Percentiles rank a stretch among this genome's conserved stretches.
These are phyloP conservation scores for Pseudophaeomoniella oleicola DNA, from an alignment of 2,329 filamentous ascomycete species.

Conservation along the genomic window DNA sequence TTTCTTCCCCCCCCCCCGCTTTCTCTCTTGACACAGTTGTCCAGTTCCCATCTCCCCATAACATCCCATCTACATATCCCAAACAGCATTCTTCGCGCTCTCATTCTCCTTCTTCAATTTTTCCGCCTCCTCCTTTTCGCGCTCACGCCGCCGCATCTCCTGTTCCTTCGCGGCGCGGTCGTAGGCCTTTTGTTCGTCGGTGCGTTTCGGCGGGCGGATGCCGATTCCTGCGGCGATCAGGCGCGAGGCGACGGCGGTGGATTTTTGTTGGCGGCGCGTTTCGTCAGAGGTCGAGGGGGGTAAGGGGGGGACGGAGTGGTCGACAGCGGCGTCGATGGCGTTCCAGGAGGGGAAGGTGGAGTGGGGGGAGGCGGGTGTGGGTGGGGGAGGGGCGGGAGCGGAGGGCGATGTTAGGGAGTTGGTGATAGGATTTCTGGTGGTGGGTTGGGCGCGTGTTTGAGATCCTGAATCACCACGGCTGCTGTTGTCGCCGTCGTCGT, in stretches of 20 bases:
- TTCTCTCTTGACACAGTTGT: too few species aligned
- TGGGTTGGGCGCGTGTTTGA: too few species aligned
- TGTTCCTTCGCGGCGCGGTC: constrained; percentile 70
- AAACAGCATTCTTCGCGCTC: constrained; percentile 67
- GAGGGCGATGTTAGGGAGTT: constrained; percentile 14
- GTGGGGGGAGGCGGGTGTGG: constrained; percentile 24
- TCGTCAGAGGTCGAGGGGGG: constrained; percentile 5
- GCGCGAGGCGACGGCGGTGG: constrained; percentile 74
- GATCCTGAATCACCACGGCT: neutral
- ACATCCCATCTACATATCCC: too few species aligned
- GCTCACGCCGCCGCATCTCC: constrained; percentile 62
- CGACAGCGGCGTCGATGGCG: constrained; percentile 6
- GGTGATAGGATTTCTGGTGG: constrained; percentile 10
- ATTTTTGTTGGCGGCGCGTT: constrained; percentile 64
- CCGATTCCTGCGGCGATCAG: constrained; percentile 85
- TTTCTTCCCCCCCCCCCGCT: too few species aligned
- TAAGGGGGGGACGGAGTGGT: neutral
- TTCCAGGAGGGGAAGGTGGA: constrained; percentile 29
- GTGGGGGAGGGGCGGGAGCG: constrained; percentile 14
- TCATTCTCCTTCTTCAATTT: constrained; percentile 51
- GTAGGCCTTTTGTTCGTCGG: constrained; percentile 78
- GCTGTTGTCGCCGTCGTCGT: constrained; percentile 20
- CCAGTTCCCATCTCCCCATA: too few species aligned
- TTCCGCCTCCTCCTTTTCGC: constrained; percentile 53
- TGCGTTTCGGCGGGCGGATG: constrained; percentile 63